phyloP scores from a whole-genome alignment of 1,139 yeast genomes.

The Yamadazyma diospyri region DNA sequence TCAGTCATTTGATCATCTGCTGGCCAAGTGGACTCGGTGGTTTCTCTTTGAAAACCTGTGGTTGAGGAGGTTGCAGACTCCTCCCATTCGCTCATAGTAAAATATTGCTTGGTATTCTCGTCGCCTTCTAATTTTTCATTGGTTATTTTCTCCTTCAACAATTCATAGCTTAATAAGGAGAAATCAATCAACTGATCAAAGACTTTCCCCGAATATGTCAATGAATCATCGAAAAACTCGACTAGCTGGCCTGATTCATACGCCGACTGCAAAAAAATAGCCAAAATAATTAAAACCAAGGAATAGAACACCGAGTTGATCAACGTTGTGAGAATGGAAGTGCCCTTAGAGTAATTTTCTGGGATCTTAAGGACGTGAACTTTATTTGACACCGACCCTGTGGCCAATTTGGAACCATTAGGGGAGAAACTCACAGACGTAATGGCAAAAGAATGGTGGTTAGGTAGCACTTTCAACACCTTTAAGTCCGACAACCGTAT shows the following conservation, averaged over 20 bases:
- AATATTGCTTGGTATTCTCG: conserved; percentile 22
- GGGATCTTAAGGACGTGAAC: conserved; percentile 65
- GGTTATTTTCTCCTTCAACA: conserved; percentile 39
- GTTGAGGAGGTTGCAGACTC: conserved; percentile 5
- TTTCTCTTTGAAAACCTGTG: not conserved
- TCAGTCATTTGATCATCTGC: conserved; percentile 5
- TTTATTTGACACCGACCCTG: conserved; percentile 79
- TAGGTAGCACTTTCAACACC: conserved; percentile 46
- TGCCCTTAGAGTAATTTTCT: conserved; percentile 41
- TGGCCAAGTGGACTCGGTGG: conserved; percentile 4
- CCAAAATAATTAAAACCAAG: conserved; percentile 44
- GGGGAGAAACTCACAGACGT: conserved; percentile 73
- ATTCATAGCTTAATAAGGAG: conserved; percentile 26
- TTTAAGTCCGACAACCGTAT: conserved; percentile 51
- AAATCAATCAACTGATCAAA: conserved; percentile 20
- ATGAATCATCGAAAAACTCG: conserved; percentile 15
- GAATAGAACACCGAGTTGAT: conserved; percentile 40
- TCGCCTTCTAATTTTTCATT: conserved; percentile 31
- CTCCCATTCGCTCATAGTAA: conserved; percentile 27
- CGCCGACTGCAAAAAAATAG: conserved; percentile 40
- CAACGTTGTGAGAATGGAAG: conserved; percentile 41
- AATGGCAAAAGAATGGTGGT: conserved; percentile 77
- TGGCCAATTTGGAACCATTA: conserved; percentile 63
- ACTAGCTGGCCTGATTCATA: conserved; percentile 38
- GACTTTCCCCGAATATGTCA: conserved; percentile 17